phyloP scores from a whole-genome alignment of 768 basidiomycete species.

The Leccinellum luteum region DNA sequence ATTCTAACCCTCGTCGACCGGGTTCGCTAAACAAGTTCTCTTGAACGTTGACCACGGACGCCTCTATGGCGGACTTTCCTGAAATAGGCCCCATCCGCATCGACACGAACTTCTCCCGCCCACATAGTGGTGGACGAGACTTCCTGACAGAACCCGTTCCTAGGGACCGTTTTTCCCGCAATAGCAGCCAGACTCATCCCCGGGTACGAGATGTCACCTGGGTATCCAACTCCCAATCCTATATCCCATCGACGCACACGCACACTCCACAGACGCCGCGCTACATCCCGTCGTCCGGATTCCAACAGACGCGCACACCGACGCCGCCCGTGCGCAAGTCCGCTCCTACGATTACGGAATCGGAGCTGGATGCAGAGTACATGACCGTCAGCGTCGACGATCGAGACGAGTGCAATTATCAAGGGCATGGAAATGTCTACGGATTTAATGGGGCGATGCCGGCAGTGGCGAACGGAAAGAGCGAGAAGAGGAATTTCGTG shows the following conservation, averaged over 20 bases:
- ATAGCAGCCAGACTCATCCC: slow-evolving; percentile 23
- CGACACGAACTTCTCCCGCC: slow-evolving; percentile 30
- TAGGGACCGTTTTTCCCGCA: slow-evolving; percentile 31
- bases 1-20: neutral
- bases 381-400: slow-evolving; percentile 32
- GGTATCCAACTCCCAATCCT: slow-evolving; percentile 29
- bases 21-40: neutral
- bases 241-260: slow-evolving; percentile 24
- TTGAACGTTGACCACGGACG: neutral
- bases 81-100: slow-evolving; percentile 25
- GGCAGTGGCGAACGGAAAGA: slow-evolving; percentile 23
- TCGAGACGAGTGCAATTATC: slow-evolving; percentile 18
- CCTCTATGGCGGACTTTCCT: slow-evolving; percentile 26
- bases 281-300: slow-evolving; percentile 18
- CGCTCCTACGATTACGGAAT: slow-evolving; percentile 30
- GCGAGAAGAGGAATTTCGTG: slow-evolving; percentile 31
- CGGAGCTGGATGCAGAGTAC: slow-evolving; percentile 33
- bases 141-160: slow-evolving; percentile 21
- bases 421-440: slow-evolving; percentile 12
- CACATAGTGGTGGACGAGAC: slow-evolving; percentile 28
- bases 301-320: slow-evolving; percentile 23
- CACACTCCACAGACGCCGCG: slow-evolving; percentile 30
- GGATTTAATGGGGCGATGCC: slow-evolving; percentile 26
- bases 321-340: slow-evolving; percentile 30
- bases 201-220: slow-evolving; percentile 33